Percentiles rank a stretch among this genome's conserved stretches.
These are phyloP conservation scores for Camelina laxa DNA, from an alignment of 345 rosid genomes.

Conservation along the genomic window DNA sequence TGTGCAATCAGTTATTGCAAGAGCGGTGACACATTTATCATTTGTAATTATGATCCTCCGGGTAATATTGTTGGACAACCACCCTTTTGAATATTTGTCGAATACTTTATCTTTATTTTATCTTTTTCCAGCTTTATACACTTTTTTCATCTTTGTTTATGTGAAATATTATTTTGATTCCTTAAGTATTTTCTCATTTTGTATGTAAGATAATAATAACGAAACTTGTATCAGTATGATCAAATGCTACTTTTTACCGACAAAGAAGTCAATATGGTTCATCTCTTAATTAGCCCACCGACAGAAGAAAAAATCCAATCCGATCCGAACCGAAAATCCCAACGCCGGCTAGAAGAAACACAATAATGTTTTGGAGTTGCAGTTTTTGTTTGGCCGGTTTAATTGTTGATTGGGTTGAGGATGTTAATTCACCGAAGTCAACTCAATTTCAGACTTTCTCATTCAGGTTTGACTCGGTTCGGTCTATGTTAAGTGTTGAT, in stretches of 20 bases:
- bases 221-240: neutral
- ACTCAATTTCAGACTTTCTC: neutral
- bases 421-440: neutral
- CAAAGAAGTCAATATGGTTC: neutral
- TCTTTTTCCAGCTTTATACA: neutral
- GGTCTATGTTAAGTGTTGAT: neutral
- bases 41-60: conserved; percentile 68
- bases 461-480: neutral
- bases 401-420: neutral
- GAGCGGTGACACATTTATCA: conserved; percentile 59
- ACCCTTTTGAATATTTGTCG: conserved; percentile 56
- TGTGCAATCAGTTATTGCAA: conserved; percentile 55
- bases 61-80: conserved; percentile 66
- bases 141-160: neutral
- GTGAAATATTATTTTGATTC: neutral
- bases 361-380: neutral
- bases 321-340: too few species aligned
- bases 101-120: neutral
- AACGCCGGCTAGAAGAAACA: neutral
- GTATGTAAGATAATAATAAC: neutral
- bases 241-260: neutral
- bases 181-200: neutral
- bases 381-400: conserved; percentile 4
- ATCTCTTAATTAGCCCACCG: neutral
- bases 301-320: too few species aligned